Conservation (phyloP, 1,284 basidiomycete species). For the Heterobasidion annosum region DNA sequence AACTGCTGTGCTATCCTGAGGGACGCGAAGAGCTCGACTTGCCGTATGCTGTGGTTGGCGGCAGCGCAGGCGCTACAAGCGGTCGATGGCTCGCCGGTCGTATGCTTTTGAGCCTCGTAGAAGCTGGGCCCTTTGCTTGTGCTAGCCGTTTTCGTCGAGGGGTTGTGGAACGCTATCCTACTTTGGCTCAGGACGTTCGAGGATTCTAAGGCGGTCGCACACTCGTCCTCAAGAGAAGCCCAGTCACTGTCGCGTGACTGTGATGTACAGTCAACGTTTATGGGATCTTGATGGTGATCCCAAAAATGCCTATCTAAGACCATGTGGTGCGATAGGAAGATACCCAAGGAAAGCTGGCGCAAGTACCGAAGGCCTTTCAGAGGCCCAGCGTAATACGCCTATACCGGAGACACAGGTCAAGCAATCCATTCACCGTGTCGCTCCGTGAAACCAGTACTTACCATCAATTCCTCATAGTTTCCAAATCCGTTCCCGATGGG, state of each 20-base stretch:
- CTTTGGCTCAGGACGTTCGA: background rate
- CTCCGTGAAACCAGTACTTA: slow-evolving; percentile 23
- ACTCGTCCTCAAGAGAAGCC: background rate
- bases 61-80: slow-evolving; percentile 24
- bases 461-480: slow-evolving; percentile 34
- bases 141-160: background rate
- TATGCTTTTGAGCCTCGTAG: slow-evolving; percentile 1
- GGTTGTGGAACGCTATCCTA: background rate
- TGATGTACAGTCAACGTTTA: background rate
- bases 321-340: slow-evolving; percentile 42
- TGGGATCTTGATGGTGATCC: slow-evolving; percentile 6
- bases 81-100: slow-evolving; percentile 23
- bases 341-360: slow-evolving; percentile 45
- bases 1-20: slow-evolving; percentile 33
- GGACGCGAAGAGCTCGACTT: slow-evolving; percentile 35
- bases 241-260: background rate
- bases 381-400: slow-evolving; percentile 17
- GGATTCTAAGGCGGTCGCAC: background rate
- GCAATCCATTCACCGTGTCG: slow-evolving; percentile 2
- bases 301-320: slow-evolving; percentile 34
- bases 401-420: background rate
- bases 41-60: slow-evolving; percentile 19
- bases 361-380: slow-evolving; percentile 33
- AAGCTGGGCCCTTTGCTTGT: background rate
- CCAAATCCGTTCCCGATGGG: slow-evolving; percentile 45